Conservation (phyloP, 495 filamentous ascomycete genomes). For the Talaromyces nanjingensis region DNA sequence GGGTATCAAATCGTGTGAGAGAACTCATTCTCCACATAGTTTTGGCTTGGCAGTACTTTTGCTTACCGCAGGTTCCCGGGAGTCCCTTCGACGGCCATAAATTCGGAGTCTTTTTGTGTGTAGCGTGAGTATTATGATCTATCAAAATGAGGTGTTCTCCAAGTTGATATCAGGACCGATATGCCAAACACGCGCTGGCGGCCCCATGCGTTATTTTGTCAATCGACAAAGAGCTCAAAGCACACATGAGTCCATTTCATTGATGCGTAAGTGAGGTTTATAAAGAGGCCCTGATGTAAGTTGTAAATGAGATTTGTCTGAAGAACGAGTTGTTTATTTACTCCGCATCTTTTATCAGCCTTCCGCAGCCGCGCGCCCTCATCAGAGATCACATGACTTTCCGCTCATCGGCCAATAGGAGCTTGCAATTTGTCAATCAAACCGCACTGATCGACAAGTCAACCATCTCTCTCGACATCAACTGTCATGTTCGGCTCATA, state of each 20-base stretch:
- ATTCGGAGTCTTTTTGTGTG: neutral
- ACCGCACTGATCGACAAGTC: neutral
- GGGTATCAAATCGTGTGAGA: neutral
- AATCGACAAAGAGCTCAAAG: neutral
- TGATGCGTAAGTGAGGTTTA: too few relatives aligned
- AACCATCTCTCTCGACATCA: neutral
- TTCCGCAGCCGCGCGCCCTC: neutral
- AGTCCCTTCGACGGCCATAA: neutral
- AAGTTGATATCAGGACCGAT: neutral
- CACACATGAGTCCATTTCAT: too few relatives aligned
- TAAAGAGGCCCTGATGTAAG: too few relatives aligned
- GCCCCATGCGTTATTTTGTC: neutral
- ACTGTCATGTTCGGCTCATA: conserved; percentile 5
- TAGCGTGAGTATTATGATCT: too few relatives aligned
- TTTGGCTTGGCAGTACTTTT: neutral
- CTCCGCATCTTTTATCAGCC: neutral
- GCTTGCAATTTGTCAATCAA: neutral
- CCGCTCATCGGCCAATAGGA: neutral
- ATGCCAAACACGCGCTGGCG: neutral
- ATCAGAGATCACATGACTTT: neutral
- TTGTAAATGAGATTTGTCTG: too few relatives aligned
- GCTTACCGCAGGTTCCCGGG: neutral
- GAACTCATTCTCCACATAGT: too few relatives aligned
- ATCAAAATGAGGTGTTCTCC: neutral
- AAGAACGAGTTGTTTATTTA: neutral